Conservation (phyloP, 139 green algal genomes). For the Micromonas commoda region DNA sequence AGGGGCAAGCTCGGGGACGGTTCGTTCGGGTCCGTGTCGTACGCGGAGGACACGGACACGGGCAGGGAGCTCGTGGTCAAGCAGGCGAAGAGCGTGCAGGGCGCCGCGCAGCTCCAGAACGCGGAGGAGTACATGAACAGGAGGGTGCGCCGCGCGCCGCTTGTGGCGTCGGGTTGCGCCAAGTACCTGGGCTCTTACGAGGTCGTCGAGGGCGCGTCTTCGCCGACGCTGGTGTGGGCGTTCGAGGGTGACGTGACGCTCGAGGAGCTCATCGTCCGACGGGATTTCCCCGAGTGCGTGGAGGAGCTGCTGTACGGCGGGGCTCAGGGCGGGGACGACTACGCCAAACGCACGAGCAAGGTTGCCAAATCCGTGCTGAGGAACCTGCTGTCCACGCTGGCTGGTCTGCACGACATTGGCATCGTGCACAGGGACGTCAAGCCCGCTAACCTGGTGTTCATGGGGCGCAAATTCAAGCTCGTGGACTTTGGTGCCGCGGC, state of each 20-base stretch:
- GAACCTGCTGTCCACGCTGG: slow-evolving; percentile 3
- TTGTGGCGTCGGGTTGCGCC: slow-evolving; percentile 12
- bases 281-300: neutral
- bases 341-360: slow-evolving; percentile 1
- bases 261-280: slow-evolving; percentile 10
- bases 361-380: slow-evolving; percentile 12
- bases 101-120: slow-evolving; percentile 2
- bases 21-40: neutral
- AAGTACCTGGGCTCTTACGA: slow-evolving; percentile 14
- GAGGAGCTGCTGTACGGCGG: slow-evolving; percentile 20
- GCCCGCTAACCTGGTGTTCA: slow-evolving; percentile 47
- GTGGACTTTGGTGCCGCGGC: slow-evolving; percentile 51
- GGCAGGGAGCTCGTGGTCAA: slow-evolving; percentile 5
- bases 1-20: slow-evolving; percentile 8
- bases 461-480: slow-evolving; percentile 43
- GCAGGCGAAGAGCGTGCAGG: neutral
- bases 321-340: neutral
- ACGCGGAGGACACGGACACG: neutral
- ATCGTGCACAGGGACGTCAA: slow-evolving; percentile 56
- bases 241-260: slow-evolving; percentile 19
- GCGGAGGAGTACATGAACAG: slow-evolving; percentile 24
- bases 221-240: slow-evolving; percentile 13
- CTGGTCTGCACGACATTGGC: slow-evolving; percentile 39
- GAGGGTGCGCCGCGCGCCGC: neutral
- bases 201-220: slow-evolving; percentile 7